Base-by-base conservation (phyloP, 352 stramenopile genomes). In the Pythium oligandrum region DNA sequence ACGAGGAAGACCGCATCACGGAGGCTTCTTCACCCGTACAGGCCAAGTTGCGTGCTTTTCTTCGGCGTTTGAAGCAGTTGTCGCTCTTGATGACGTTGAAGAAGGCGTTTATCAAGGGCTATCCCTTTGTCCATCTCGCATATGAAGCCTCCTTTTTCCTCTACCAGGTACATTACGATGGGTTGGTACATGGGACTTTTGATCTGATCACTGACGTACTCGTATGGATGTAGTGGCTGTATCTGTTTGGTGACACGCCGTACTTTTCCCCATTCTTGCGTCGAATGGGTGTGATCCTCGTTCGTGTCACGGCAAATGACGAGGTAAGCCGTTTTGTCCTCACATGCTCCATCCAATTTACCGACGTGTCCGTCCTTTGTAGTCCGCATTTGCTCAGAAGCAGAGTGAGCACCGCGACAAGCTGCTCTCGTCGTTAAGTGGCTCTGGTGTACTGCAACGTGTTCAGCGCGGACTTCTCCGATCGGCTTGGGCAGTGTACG, bases 61-160 rank as follows among this genome's bases (percentile, higher is more conserved):
- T 87, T 59, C 70, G 61, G 6, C 68, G 68, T 3, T 50, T 88
- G 43, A 58, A 65, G 44, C 67, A 72, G 44, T 63, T 92, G 33
- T 52, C 73, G 52, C 64, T 78, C 30, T 64, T 90, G 38, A 55
- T 54, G 8, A 59, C 66, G 32, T 51, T 88, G 8, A 82, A 90
- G 62, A 71, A 68, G 17, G 55, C 59, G 36, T 92, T 93, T 57
- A 66, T 90, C 43, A 65, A 66, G 6, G 61, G 64, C 30, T 95
- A 95, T 52, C 84, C 84, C 31, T 84, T 89, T 46, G 70, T 63
- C 35, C 84, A 95, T 62, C 85, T 95, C 62, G 64, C 54, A 4
- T 92, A 91, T 56, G 78, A 95, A 72, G 78, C 78, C 9, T 63
- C 71, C 0, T 93, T 93, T 63, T 90, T 95, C 56, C 34, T 91